Percentiles rank a stretch among this genome's conserved stretches.
Evolutionary conservation across 192 early-diverging fungal species (phyloP).

Genomic region (Mortierella hygrophila): DNA sequence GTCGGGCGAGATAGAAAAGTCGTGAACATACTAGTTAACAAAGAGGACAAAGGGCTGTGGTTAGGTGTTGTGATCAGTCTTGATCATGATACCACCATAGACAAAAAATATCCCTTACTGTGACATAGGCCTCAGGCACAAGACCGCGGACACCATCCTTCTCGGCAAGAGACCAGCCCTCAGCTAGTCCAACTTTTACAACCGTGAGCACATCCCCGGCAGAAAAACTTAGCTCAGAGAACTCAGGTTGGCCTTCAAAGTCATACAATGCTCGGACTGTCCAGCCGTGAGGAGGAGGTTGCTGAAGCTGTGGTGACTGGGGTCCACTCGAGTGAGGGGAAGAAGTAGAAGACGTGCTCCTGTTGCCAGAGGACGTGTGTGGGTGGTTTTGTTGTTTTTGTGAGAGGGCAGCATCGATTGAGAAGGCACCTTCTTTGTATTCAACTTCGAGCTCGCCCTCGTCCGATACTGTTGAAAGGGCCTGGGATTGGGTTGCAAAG

Average conservation of each 20-base stretch:
- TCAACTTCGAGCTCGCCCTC: conserved; percentile 25
- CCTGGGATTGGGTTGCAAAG: conserved; percentile 34
- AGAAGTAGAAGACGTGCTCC: background rate
- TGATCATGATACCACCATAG: background rate
- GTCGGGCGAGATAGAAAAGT: conserved; percentile 54
- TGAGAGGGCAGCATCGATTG: conserved; percentile 28
- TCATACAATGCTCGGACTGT: conserved; percentile 58
- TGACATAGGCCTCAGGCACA: conserved; percentile 58
- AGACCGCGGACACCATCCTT: conserved; percentile 60
- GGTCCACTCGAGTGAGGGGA: background rate
- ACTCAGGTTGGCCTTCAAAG: conserved; percentile 56
- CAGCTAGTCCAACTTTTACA: conserved; percentile 53
- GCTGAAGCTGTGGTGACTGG: conserved; percentile 19
- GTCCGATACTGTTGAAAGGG: conserved; percentile 13
- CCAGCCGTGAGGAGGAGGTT: conserved; percentile 52
- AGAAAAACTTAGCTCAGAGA: conserved; percentile 53
- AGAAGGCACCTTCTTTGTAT: conserved; percentile 48
- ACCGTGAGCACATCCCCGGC: conserved; percentile 58
- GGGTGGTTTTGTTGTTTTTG: conserved; percentile 17
- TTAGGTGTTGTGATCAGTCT: background rate
- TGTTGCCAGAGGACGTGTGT: background rate
- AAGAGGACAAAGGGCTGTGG: background rate
- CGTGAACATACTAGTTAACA: conserved; percentile 49
- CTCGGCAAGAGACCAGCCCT: conserved; percentile 60
- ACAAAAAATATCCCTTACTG: conserved; percentile 27